These are phyloP conservation scores for Oryza glumipatula DNA, from an alignment of 176 grass and related monocot species.

Conservation along the genomic window DNA sequence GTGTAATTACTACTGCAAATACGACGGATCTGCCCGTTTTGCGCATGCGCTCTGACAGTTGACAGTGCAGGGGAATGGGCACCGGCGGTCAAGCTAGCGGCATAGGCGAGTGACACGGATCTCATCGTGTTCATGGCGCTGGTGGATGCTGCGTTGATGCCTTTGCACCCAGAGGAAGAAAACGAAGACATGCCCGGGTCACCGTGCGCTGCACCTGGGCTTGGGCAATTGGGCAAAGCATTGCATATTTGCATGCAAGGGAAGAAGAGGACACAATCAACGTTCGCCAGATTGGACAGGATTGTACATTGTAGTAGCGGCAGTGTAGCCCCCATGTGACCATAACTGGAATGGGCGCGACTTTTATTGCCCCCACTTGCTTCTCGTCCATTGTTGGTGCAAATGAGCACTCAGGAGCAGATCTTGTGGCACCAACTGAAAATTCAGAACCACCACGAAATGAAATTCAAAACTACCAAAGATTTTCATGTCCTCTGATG, in stretches of 20 bases:
- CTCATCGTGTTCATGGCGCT: neutral
- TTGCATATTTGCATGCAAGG: neutral
- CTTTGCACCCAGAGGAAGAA: conserved; percentile 6
- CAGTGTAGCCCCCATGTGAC: conserved; percentile 30
- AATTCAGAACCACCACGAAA: neutral
- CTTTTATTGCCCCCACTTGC: neutral
- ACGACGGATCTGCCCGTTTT: neutral
- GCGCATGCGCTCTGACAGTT: neutral
- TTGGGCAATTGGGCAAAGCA: neutral
- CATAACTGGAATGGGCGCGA: conserved; percentile 11
- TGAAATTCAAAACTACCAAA: neutral
- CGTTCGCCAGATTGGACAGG: neutral
- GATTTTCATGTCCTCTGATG: too few species aligned
- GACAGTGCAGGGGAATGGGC: neutral
- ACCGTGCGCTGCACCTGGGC: conserved; percentile 49
- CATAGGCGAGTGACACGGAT: neutral
- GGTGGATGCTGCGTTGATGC: conserved; percentile 8
- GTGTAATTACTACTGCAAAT: neutral
- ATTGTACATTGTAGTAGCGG: neutral
- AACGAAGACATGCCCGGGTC: neutral
- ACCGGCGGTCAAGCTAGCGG: neutral
- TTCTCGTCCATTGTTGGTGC: neutral
- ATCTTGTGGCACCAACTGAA: neutral
- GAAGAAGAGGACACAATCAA: neutral
- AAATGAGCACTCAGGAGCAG: neutral